Evolutionary conservation across 192 early-diverging fungal genomes (phyloP), one percentile per base, ranked within the genome.

Genomic region (Mycoemilia scoparia): DNA sequence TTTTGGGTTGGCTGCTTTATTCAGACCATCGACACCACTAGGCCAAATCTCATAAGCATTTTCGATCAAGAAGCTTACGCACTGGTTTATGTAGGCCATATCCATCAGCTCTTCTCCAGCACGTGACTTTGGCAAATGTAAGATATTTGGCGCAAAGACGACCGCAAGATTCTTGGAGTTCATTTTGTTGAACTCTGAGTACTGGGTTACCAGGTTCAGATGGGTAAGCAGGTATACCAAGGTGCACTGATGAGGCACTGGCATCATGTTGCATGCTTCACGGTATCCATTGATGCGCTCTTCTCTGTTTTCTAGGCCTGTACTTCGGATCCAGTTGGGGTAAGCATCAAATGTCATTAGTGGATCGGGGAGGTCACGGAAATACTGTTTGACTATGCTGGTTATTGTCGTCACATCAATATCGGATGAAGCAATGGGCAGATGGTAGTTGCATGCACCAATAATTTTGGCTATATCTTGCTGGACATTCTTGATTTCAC

Each of bases 101-200:
- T 84, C 77, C 24, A 69, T 37, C 39, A 84, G 67, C 43, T 81
- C 78, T 12, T 51, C 49, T 11, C 59, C 51, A 19, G 74, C 42
- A 35, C 77, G 43, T 29, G 27, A 34, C 26, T 57, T 61, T 8
- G 49, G 61, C 55, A 71, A 70, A 9, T 72, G 70, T 60, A 84
- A 48, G 18, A 97, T 46, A 4, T 81, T 90, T 7, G 84, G 86
- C 3, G 77, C 88, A 77, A 97, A 92, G 17, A 97, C 84, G 22
- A 92, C 86, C 14, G 84, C 73, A 33, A 97, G 51, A 34, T 95
- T 97, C 50, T 88, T 84, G 24, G 83, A 52, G 3, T 70, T 76
- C 92, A 97, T 97, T 36, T 82, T 68, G 54, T 97, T 97, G 16
- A 67, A 53, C 21, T 47, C 42, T 21, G 67, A 60, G 16, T 64